Base-by-base conservation (phyloP, 495 filamentous ascomycete genomes). In the Lichina pygmaea region DNA sequence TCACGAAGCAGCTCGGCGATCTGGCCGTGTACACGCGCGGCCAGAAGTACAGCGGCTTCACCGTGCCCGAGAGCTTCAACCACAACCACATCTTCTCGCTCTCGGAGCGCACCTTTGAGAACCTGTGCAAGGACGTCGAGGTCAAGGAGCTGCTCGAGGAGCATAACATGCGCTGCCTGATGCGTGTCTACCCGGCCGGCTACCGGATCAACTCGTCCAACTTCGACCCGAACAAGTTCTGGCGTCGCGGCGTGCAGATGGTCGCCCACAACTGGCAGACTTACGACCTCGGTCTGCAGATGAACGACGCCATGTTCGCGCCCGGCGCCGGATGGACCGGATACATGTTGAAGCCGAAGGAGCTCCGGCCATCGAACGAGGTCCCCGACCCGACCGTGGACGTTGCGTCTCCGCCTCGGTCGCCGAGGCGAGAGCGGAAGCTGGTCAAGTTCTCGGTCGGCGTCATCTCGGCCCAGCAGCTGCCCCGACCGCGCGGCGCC, bases 221-320 rank as follows among this genome's bases (percentile, higher is more conserved):
- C 58, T 93, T 93, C 52, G 81, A 95, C 53, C 89, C 89, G 0
- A 67, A 85, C 46, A 72, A 75, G 46, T 89, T 83, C 58, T 97
- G 89, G 89, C 72, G 89, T 41, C 79, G 81, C 44, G 89, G 89
- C 33, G 89, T 93, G 8, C 86, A 94, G 57, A 93, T 94, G 86
- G 82, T 75, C 3, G 89, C 89, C 1, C 66, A 93, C 50, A 97
- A 97, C 58, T 97, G 89, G 89, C 89, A 97, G 58, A 97, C 86
- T 0, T 94, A 89, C 53, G 89, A 95, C 52, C 66, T 85, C 32
- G 79, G 81, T 12, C 84, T 92, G 75, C 85, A 95, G 57, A 65
- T 94, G 56, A 95, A 95, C 52, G 81, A 86, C 45, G 89, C 89
- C 49, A 97, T 97, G 89, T 97, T 95, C 58, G 78, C 82, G n/a